Conservation (phyloP, 1,284 basidiomycete genomes). For the Veloboletus limbatus region DNA sequence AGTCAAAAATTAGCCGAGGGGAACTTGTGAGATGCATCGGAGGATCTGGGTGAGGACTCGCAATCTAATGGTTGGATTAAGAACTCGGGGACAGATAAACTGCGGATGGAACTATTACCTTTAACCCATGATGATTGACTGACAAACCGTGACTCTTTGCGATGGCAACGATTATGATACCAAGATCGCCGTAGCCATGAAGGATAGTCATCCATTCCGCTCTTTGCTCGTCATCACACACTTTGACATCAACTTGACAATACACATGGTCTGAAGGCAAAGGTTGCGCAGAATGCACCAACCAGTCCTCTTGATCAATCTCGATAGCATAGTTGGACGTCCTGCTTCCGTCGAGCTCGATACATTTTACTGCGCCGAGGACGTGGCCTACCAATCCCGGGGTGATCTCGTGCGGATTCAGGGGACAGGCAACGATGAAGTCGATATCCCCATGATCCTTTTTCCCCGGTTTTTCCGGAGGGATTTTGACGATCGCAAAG, state of each 20-base stretch:
- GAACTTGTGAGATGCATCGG: constrained; percentile 42
- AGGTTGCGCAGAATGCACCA: constrained; percentile 7
- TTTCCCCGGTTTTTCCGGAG: constrained; percentile 63
- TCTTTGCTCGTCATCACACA: constrained; percentile 49
- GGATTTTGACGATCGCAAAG: constrained; percentile 50
- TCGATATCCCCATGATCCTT: constrained; percentile 64
- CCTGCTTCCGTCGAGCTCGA: constrained; percentile 47
- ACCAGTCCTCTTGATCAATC: constrained; percentile 32
- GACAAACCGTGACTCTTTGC: constrained; percentile 49
- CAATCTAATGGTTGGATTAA: constrained; percentile 34
- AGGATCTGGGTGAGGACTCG: constrained; percentile 40
- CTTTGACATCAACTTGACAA: constrained; percentile 59
- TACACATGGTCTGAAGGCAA: constrained; percentile 36
- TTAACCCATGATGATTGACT: constrained; percentile 53
- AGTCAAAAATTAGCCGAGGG: constrained; percentile 47
- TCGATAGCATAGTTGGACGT: constrained; percentile 64
- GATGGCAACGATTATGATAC: constrained; percentile 61
- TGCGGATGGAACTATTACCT: constrained; percentile 40
- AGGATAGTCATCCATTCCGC: constrained; percentile 51
- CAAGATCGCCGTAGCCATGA: constrained; percentile 64
- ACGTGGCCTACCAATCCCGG: constrained; percentile 41
- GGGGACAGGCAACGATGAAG: constrained; percentile 51
- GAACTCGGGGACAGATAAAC: not conserved
- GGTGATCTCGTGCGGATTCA: constrained; percentile 28
- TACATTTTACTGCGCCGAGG: constrained; percentile 48